Evolutionary conservation across 2,329 filamentous ascomycete genomes (phyloP), one percentile per base, ranked within the genome.

Genomic region (Colletotrichum caudatum): DNA sequence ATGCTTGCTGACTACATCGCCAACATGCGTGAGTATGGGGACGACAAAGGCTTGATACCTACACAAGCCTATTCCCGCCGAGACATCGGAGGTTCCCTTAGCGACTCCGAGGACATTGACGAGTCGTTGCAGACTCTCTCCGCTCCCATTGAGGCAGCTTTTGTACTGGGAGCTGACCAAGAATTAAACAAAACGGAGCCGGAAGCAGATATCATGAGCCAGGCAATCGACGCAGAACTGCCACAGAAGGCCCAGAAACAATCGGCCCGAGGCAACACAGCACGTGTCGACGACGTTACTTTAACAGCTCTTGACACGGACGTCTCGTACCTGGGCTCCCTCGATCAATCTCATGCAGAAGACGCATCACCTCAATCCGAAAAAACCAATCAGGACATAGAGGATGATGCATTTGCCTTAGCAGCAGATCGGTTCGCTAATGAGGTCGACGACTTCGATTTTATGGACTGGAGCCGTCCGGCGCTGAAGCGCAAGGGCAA

Each of bases 401-500:
- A 59, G 63, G 70, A 73, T n/a, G 69, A 77, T 37, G 58, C 61
- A 2, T 69, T 69, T 35, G 46, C 37, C 33, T 50, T 23, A 20
- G 56, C 41, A 35, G 66, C 69, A 48, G 66, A 69, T 16, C 46
- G 54, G 18, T 61, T 69, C 23, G 66, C 66, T 3, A 51, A 54
- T 35, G 82, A 81, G 2, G 88, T 90, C 72, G 90, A 92, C 72
- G 92, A 90, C 11, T 91, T 97, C 74, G 94, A 97, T 77, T 84
- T 97, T 56, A 95, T 96, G 91, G 93, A 97, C 77, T 94, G 93
- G 82, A 88, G 93, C 20, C 87, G 91, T 35, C 90, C 91, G 1
- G 94, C 90, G 64, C 80, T 94, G 7, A 88, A 86, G 66, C 80
- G 81, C 56, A 89, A 87, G 73, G 84, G 87, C 74, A 94, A 93